These are phyloP conservation scores for Bromus sterilis DNA, from an alignment of 176 grass and related monocot genomes.

Conservation along the genomic window DNA sequence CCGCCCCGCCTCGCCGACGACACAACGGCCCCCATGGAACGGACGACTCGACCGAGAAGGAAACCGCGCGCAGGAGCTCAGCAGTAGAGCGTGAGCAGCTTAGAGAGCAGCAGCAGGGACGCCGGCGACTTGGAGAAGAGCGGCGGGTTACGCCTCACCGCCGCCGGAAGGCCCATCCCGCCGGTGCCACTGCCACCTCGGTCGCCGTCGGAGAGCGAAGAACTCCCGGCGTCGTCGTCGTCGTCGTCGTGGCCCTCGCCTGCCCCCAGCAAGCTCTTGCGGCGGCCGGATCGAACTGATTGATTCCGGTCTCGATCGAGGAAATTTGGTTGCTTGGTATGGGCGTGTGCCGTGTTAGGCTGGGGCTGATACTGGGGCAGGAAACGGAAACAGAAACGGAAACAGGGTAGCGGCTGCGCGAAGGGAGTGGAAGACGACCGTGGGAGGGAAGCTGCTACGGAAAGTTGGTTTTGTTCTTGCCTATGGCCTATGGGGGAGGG, in stretches of 20 bases:
- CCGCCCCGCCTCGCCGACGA: conserved; percentile 31
- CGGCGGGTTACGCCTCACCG: conserved; percentile 31
- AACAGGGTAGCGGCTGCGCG: background rate
- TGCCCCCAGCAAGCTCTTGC: background rate
- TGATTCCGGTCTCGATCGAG: background rate
- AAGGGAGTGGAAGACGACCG: background rate
- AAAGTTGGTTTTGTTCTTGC: background rate
- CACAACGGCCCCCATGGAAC: conserved; percentile 63
- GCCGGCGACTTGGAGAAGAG: conserved; percentile 47
- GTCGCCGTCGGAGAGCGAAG: conserved; percentile 7
- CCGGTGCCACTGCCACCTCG: conserved; percentile 8
- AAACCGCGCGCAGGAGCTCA: background rate
- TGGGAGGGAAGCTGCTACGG: background rate
- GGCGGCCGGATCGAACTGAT: background rate
- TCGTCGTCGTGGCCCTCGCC: background rate
- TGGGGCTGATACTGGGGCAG: conserved; percentile 10
- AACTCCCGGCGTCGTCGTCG: conserved; percentile 3
- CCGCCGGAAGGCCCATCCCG: conserved; percentile 34
- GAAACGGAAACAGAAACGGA: background rate
- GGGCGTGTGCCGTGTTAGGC: conserved; percentile 14
- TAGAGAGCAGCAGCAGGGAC: conserved; percentile 81
- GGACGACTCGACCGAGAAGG: background rate
- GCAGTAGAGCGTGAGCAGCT: conserved; percentile 71
- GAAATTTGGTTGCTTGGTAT: background rate
- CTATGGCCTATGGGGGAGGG: background rate